Evolutionary conservation across 352 stramenopile species (phyloP), one percentile per base, ranked within the genome.

Genomic region (Bremia lactucae): DNA sequence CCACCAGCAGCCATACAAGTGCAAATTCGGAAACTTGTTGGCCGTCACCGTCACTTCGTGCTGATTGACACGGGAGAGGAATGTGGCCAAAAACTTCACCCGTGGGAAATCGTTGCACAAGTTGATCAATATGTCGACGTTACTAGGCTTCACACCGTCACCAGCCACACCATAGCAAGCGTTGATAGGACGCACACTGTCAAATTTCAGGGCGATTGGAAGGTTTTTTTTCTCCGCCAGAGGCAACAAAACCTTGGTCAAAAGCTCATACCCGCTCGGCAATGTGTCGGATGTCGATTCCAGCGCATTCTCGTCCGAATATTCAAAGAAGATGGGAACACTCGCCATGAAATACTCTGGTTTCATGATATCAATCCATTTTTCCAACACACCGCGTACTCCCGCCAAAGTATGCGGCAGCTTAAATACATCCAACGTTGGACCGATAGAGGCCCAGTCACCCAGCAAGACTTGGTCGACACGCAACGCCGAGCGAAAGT

Each of bases 291-390:
- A 31, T 8, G 45, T 19, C 22, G 52, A 49, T 23, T 31, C 22
- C 5, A 41, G 19, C 2, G 52, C 50, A 15, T 67, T 59, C 35
- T 63, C 68, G 13, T 55, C 36, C 23, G 53, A 53, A 36, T 92
- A 80, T 22, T 70, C 65, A 56, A 97, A 96, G 46, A 89, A 65
- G 55, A 94, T 81, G 13, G 91, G 91, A 16, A 94, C 95, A 22
- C 81, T 96, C 14, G 91, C 82, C 87, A 97, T 97, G 45, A 97
- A 88, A 55, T 97, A 97, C 59, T 96, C 86, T 13, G 89, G 86
- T 31, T 90, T 54, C 68, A 96, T 95, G 22, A 85, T 95, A 24
- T 93, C 72, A 49, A 84, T 89, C 91, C 91, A 97, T 51, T 89
- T 79, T 36, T 72, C 54, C 20, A 97, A 55, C 46, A 94, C 94